phyloP scores from a whole-genome alignment of 495 filamentous ascomycete genomes.

The Hyaloscypha bicolor region DNA sequence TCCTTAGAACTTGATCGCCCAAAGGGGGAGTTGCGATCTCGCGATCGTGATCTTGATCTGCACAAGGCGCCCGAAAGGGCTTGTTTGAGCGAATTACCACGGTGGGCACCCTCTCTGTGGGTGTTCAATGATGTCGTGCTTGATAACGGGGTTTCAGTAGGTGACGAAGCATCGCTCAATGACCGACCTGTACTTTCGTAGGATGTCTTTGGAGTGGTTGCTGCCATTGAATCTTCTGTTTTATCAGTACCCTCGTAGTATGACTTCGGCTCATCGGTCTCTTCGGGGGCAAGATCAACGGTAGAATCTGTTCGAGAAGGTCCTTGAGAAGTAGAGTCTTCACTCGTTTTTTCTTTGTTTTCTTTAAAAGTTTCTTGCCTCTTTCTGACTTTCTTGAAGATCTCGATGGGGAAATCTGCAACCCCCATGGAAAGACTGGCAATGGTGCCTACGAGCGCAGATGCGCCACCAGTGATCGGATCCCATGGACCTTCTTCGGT shows the following conservation, averaged over 20 bases:
- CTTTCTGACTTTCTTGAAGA: slow-evolving; percentile 55
- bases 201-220: slow-evolving; percentile 27
- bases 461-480: slow-evolving; percentile 70
- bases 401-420: slow-evolving; percentile 71
- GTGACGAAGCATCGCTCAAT: slow-evolving; percentile 9
- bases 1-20: slow-evolving; percentile 13
- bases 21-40: slow-evolving; percentile 5
- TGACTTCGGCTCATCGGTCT: background rate
- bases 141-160: slow-evolving; percentile 20
- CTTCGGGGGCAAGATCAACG: slow-evolving; percentile 15
- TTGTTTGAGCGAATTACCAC: slow-evolving; percentile 26
- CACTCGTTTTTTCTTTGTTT: slow-evolving; percentile 1
- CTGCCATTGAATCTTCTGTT: slow-evolving; percentile 2
- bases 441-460: slow-evolving; percentile 74
- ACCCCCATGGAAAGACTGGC: slow-evolving; percentile 77
- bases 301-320: slow-evolving; percentile 18
- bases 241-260: background rate
- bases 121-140: background rate
- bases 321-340: slow-evolving; percentile 11
- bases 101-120: background rate
- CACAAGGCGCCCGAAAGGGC: slow-evolving; percentile 29
- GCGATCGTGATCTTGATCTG: slow-evolving; percentile 25
- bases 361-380: slow-evolving; percentile 17
- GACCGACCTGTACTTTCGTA: slow-evolving; percentile 29
- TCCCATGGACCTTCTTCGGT: slow-evolving; percentile 73